Percentiles rank a stretch among this genome's conserved stretches.
Evolutionary conservation across 208 protist genomes (phyloP).

Genomic region (Vickermania ingenoplastis): DNA sequence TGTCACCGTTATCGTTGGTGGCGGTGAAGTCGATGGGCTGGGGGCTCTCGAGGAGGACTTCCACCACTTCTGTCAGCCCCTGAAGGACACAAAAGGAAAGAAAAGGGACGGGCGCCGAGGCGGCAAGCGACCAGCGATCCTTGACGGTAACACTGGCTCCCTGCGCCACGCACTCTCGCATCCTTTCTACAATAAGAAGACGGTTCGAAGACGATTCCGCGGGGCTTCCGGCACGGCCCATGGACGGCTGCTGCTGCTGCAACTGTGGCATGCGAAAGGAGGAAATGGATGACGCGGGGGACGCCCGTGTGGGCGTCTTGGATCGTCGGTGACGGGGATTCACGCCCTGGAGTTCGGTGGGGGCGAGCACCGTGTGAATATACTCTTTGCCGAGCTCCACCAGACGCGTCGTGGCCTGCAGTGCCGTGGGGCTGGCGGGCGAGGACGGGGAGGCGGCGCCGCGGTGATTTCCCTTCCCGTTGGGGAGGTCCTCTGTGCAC

Average conservation of each 20-base stretch:
- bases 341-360: too few relatives aligned
- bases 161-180: neutral
- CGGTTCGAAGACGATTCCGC: neutral
- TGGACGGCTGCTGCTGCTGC: too few relatives aligned
- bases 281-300: neutral
- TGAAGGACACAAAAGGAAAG: neutral
- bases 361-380: slow-evolving; percentile 4
- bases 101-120: neutral
- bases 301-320: neutral
- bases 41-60: neutral
- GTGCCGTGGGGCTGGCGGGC: slow-evolving; percentile 1
- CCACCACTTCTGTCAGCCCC: neutral
- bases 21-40: neutral
- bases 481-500: too few relatives aligned
- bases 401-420: slow-evolving; percentile 6
- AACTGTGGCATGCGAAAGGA: too few relatives aligned
- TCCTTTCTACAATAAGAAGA: neutral
- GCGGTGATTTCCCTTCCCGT: too few relatives aligned
- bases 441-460: neutral
- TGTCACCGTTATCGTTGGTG: neutral
- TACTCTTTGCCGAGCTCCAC: slow-evolving; percentile 5
- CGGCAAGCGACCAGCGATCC: neutral
- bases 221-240: too few relatives aligned
- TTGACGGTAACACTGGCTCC: neutral
- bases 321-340: too few relatives aligned